A percentile compares a stretch with the other conserved stretches of the same genome.
These are phyloP conservation scores for Ophiocordyceps camponoti-leonardi DNA, from an alignment of 2,329 filamentous ascomycete genomes.

Conservation along the genomic window DNA sequence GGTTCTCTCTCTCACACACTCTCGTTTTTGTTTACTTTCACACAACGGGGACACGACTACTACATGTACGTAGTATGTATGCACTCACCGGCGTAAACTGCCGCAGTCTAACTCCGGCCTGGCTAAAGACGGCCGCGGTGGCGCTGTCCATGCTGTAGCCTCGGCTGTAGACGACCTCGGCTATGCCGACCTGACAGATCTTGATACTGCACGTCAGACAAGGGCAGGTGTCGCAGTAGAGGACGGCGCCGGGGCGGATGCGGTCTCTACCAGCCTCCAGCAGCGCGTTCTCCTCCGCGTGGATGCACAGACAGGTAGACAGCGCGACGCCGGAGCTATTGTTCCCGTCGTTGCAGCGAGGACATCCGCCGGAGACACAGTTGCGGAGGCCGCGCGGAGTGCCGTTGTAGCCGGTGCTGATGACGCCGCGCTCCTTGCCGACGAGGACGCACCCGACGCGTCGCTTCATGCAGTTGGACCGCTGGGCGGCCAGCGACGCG, in stretches of 20 bases:
- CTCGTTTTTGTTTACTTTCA: no score
- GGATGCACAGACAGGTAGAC: conserved; percentile 84
- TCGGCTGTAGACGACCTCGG: conserved; percentile 86
- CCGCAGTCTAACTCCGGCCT: conserved; percentile 69
- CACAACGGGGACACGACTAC: no score
- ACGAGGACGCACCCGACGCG: conserved; percentile 91
- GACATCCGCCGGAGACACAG: conserved; percentile 84
- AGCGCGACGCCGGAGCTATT: conserved; percentile 53
- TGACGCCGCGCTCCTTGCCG: conserved; percentile 60
- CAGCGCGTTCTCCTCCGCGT: conserved; percentile 94
- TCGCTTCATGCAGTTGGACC: conserved; percentile 96
- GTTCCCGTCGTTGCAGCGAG: conserved; percentile 59
- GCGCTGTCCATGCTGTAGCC: conserved; percentile 87
- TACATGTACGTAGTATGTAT: no score
- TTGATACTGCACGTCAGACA: conserved; percentile 98
- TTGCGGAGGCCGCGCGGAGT: conserved; percentile 82
- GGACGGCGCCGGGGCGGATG: conserved; percentile 61
- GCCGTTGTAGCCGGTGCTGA: conserved; percentile 94
- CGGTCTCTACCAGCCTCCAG: conserved; percentile 86
- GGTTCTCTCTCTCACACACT: no score
- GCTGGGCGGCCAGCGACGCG: conserved; percentile 75
- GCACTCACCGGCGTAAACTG: conserved; percentile 76
- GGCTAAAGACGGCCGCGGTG: conserved; percentile 64
- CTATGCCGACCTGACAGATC: conserved; percentile 90
- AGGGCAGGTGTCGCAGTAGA: conserved; percentile 94